These are phyloP conservation scores for Coemansia sp. DNA, from an alignment of 192 early-diverging fungal genomes.

Conservation along the genomic window DNA sequence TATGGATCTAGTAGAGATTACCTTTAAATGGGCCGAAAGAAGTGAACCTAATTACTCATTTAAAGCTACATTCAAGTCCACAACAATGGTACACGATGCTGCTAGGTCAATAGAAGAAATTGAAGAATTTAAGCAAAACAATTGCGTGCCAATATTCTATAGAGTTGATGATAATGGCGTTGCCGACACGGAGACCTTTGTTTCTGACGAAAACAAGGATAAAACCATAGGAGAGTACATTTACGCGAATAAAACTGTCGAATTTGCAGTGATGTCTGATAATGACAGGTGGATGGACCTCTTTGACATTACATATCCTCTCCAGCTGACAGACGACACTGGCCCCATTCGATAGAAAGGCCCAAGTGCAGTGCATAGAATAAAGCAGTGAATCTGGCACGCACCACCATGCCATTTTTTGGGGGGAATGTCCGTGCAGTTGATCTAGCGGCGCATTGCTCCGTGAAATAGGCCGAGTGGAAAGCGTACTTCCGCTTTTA, in stretches of 20 bases:
- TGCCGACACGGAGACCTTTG: neutral
- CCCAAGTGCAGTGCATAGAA: neutral
- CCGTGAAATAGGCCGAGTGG: conserved; percentile 12
- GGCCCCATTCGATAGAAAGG: neutral
- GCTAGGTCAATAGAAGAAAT: neutral
- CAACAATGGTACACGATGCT: neutral
- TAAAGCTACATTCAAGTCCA: neutral
- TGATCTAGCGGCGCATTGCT: neutral
- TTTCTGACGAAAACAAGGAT: neutral
- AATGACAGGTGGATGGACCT: neutral
- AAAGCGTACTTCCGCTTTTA: neutral
- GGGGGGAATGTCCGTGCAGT: neutral
- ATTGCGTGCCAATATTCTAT: neutral
- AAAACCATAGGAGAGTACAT: neutral
- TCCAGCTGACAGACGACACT: neutral
- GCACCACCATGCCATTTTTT: neutral
- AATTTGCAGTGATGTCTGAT: neutral
- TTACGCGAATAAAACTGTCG: neutral
- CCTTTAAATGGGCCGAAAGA: neutral
- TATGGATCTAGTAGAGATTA: neutral
- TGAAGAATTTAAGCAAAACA: neutral
- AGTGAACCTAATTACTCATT: neutral
- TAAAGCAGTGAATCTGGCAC: neutral
- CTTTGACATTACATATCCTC: neutral
- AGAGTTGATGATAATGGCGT: neutral